Evolutionary conservation across 2,329 filamentous ascomycete species (phyloP).

Genomic region (Trichoderma oligosporum): DNA sequence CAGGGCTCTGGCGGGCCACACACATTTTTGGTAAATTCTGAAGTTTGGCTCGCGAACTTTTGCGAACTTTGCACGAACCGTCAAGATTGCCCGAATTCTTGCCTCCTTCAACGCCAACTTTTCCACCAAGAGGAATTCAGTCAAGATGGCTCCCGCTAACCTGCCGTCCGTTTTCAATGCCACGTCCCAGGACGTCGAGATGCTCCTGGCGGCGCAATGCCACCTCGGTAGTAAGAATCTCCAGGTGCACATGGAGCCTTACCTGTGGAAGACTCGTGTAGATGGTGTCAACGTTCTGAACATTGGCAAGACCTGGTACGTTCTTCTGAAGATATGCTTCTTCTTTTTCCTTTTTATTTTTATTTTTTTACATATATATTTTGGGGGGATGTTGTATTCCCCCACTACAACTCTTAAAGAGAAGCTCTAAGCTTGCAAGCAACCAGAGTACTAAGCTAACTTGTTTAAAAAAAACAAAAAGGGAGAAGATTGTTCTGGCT

Average conservation of each 20-base stretch:
- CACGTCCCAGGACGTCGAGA: constrained; percentile 98
- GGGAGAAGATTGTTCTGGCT: constrained; percentile 99
- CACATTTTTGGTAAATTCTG: constrained; percentile 40
- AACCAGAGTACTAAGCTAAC: constrained; percentile 17
- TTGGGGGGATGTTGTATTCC: too few relatives aligned
- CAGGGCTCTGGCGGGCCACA: constrained; percentile 39
- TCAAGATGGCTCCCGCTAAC: constrained; percentile 93
- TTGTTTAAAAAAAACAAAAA: constrained; percentile 35
- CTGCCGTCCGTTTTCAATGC: constrained; percentile 95
- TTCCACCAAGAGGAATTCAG: constrained; percentile 38
- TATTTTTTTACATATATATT: too few relatives aligned
- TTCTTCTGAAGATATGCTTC: too few relatives aligned
- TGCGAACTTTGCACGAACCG: constrained; percentile 31
- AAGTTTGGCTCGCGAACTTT: constrained; percentile 42
- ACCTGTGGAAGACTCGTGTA: constrained; percentile 99
- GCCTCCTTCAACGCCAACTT: constrained; percentile 26
- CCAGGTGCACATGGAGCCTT: constrained; percentile 98
- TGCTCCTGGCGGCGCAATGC: constrained; percentile 93
- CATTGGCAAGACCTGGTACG: constrained; percentile 99
- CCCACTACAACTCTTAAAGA: too few relatives aligned
- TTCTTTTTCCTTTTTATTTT: too few relatives aligned
- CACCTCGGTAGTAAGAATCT: constrained; percentile 99
- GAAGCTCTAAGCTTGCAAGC: not conserved
- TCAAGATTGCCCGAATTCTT: constrained; percentile 25
- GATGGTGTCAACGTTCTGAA: constrained; percentile 99